These are phyloP conservation scores for Kwoniella dejecticola DNA, from an alignment of 768 basidiomycete species.

Conservation along the genomic window DNA sequence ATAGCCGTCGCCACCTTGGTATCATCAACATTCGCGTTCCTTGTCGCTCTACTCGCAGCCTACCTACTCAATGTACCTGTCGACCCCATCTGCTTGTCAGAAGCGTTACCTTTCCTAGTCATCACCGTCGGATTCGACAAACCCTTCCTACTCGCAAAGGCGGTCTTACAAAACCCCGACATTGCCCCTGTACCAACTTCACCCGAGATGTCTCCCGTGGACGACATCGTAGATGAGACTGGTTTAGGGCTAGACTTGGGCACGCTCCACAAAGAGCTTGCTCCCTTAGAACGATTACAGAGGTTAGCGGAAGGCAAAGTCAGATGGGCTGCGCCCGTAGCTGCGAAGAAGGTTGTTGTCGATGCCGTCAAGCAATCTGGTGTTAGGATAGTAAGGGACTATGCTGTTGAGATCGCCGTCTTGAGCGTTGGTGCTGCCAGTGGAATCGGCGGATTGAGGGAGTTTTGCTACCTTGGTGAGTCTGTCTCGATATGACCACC, in stretches of 20 bases:
- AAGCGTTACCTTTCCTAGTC: slow-evolving; percentile 95
- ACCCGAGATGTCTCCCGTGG: slow-evolving; percentile 36
- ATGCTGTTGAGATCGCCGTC: slow-evolving; percentile 86
- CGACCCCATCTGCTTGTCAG: slow-evolving; percentile 88
- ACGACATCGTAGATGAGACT: slow-evolving; percentile 24
- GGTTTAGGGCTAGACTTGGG: slow-evolving; percentile 46
- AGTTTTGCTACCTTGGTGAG: slow-evolving; percentile 80
- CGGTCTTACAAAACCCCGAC: slow-evolving; percentile 79
- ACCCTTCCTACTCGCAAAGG: slow-evolving; percentile 83
- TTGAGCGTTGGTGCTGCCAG: slow-evolving; percentile 82
- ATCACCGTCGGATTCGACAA: slow-evolving; percentile 99
- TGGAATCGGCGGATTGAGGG: slow-evolving; percentile 81
- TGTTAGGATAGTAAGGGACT: slow-evolving; percentile 84
- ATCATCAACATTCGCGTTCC: slow-evolving; percentile 77
- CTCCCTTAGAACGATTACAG: slow-evolving; percentile 53
- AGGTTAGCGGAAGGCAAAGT: slow-evolving; percentile 53
- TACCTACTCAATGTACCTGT: slow-evolving; percentile 79
- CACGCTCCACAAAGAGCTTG: slow-evolving; percentile 50
- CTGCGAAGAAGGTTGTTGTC: slow-evolving; percentile 79
- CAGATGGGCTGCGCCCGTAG: slow-evolving; percentile 59
- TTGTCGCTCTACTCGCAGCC: slow-evolving; percentile 76
- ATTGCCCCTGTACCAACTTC: slow-evolving; percentile 55
- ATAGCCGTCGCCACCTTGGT: slow-evolving; percentile 71
- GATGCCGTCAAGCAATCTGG: slow-evolving; percentile 80
- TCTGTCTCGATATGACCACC: neutral